Evolutionary conservation across 768 basidiomycete species (phyloP).

Genomic region (Omphalotus guepiniiformis): DNA sequence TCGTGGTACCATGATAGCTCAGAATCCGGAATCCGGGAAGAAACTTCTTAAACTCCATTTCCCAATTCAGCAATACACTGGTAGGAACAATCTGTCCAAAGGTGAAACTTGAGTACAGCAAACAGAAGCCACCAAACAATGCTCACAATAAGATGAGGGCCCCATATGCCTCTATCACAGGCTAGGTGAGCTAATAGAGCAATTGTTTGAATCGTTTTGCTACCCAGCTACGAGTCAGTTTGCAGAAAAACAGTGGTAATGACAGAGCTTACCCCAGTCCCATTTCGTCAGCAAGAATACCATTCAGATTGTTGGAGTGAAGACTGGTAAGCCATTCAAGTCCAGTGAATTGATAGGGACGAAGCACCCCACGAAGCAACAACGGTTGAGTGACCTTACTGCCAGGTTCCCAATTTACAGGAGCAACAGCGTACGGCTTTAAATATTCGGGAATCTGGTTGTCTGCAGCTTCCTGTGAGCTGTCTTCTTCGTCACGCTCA

Average conservation of each 20-base stretch:
- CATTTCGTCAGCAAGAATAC: conserved; percentile 92
- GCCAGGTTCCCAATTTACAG: conserved; percentile 61
- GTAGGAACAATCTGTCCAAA: conserved; percentile 72
- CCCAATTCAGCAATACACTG: conserved; percentile 93
- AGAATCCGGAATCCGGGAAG: conserved; percentile 82
- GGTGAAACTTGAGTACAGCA: not conserved
- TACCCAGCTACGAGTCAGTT: conserved; percentile 26
- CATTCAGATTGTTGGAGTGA: conserved; percentile 76
- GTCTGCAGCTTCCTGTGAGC: not conserved
- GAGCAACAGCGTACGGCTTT: conserved; percentile 65
- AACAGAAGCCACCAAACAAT: conserved; percentile 17
- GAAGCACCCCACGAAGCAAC: conserved; percentile 80
- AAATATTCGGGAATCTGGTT: conserved; percentile 51
- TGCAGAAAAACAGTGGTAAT: not conserved
- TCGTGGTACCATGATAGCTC: conserved; percentile 87
- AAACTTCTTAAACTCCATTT: conserved; percentile 96
- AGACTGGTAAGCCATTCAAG: conserved; percentile 92
- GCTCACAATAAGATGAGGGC: conserved; percentile 82
- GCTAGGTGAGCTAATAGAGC: conserved; percentile 89
- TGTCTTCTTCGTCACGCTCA: not conserved
- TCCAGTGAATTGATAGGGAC: conserved; percentile 92
- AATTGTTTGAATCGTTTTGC: conserved; percentile 97
- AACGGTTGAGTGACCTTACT: conserved; percentile 58
- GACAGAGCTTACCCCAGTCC: conserved; percentile 73
- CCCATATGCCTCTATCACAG: conserved; percentile 87